Conservation (phyloP, 768 basidiomycete species). For the Boletus rex-veris region DNA sequence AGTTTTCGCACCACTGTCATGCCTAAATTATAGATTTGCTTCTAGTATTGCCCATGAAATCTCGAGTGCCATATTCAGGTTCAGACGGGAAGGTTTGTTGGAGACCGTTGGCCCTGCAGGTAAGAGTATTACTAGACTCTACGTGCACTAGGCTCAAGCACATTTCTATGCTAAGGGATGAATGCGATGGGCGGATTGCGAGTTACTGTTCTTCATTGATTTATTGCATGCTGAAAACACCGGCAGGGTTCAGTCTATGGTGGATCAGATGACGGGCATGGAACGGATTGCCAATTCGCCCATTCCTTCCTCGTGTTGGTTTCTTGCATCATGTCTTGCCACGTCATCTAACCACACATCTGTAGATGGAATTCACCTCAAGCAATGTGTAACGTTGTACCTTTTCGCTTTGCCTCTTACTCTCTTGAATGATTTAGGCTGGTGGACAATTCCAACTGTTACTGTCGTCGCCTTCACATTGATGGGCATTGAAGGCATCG, state of each 20-base stretch:
- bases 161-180: conserved; percentile 44
- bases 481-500: conserved; percentile 95
- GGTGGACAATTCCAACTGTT: conserved; percentile 81
- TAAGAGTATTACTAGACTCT: conserved; percentile 24
- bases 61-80: conserved; percentile 61
- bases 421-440: conserved; percentile 76
- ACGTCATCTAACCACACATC: conserved; percentile 8
- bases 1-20: neutral
- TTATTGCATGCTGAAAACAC: conserved; percentile 4
- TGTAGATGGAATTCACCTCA: conserved; percentile 83
- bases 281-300: conserved; percentile 90
- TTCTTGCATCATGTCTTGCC: neutral
- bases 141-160: neutral
- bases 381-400: conserved; percentile 93
- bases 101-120: conserved; percentile 91
- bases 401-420: conserved; percentile 88
- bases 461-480: conserved; percentile 87
- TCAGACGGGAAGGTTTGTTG: conserved; percentile 75
- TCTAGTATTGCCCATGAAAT: conserved; percentile 81
- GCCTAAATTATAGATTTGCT: neutral
- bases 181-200: conserved; percentile 75
- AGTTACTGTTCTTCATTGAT: conserved; percentile 15
- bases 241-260: conserved; percentile 70
- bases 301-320: conserved; percentile 71
- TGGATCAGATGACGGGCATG: conserved; percentile 81